phyloP scores from a whole-genome alignment of 2,329 filamentous ascomycete species.

The Aspergillus brasiliensis region DNA sequence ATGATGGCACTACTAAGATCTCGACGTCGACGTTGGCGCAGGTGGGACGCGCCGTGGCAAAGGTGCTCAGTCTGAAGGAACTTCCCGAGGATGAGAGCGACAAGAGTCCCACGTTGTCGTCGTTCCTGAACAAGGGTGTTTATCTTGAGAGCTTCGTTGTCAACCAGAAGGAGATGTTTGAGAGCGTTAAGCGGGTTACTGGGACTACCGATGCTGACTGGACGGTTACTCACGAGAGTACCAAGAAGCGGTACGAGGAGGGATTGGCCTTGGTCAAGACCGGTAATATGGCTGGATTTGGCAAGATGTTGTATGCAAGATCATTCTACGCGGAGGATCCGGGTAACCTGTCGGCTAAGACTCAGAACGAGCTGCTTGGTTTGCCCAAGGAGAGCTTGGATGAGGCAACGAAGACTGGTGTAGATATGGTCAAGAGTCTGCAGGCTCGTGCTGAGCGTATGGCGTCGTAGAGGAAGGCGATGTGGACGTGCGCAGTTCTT shows the following conservation, averaged over 20 bases:
- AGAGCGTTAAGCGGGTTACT: conserved; percentile 60
- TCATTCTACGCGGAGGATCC: conserved; percentile 52
- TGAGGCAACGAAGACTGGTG: conserved; percentile 53
- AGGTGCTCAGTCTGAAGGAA: conserved; percentile 51
- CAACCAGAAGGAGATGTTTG: conserved; percentile 67
- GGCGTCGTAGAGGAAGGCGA: conserved; percentile 20
- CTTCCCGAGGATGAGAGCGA: conserved; percentile 44
- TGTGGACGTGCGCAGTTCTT: too few species aligned
- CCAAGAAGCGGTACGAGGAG: conserved; percentile 52
- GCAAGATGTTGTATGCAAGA: conserved; percentile 57
- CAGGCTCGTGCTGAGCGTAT: conserved; percentile 30
- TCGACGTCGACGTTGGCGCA: conserved; percentile 63
- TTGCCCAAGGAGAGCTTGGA: conserved; percentile 63
- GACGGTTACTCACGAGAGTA: conserved; percentile 55
- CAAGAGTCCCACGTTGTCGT: conserved; percentile 40
- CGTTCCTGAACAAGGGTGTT: conserved; percentile 53
- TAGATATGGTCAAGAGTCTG: conserved; percentile 48
- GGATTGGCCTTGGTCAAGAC: conserved; percentile 49
- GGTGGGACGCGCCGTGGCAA: conserved; percentile 56
- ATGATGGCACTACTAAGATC: conserved; percentile 59
- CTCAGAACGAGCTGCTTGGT: conserved; percentile 58
- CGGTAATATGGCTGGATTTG: conserved; percentile 50
- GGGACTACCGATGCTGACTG: conserved; percentile 62
- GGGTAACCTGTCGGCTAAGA: conserved; percentile 46
- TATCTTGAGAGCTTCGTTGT: conserved; percentile 60